Percentiles rank a stretch among this genome's conserved stretches.
Evolutionary conservation across 768 basidiomycete species (phyloP).

Genomic region (Amanita pallidorosea): DNA sequence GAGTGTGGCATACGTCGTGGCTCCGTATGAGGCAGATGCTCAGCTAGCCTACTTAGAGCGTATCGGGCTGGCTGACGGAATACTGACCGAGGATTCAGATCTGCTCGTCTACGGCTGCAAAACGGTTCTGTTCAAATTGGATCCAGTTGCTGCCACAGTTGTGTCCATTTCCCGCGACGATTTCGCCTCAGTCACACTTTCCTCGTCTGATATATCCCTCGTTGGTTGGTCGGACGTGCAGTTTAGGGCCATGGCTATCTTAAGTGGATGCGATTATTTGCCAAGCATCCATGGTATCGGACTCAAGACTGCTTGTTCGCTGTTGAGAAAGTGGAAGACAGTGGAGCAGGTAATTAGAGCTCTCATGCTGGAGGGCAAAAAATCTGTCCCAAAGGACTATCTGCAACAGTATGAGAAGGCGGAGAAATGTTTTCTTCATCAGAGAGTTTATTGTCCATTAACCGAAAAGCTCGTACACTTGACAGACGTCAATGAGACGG

Average conservation of each 20-base stretch:
- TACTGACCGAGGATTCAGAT: constrained; percentile 97
- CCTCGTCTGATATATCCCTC: constrained; percentile 60
- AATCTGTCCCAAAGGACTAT: constrained; percentile 70
- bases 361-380: constrained; percentile 74
- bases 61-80: constrained; percentile 71
- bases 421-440: constrained; percentile 88
- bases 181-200: constrained; percentile 34
- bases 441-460: constrained; percentile 81
- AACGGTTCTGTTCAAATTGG: constrained; percentile 90
- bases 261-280: constrained; percentile 90
- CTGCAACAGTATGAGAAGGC: constrained; percentile 66
- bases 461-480: constrained; percentile 59
- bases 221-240: constrained; percentile 83
- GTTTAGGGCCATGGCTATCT: constrained; percentile 88
- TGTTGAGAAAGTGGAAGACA: constrained; percentile 79
- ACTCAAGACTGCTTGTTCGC: constrained; percentile 80
- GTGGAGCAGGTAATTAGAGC: constrained; percentile 74
- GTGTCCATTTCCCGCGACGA: constrained; percentile 55
- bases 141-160: constrained; percentile 53
- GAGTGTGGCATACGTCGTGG: constrained; percentile 75
- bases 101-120: constrained; percentile 95
- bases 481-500: constrained; percentile 39
- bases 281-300: constrained; percentile 87
- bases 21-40: constrained; percentile 98
- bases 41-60: constrained; percentile 91